Evolutionary conservation across 1,284 basidiomycete species (phyloP), one percentile per base, ranked within the genome.

Genomic region (Psilocybe mexicana): DNA sequence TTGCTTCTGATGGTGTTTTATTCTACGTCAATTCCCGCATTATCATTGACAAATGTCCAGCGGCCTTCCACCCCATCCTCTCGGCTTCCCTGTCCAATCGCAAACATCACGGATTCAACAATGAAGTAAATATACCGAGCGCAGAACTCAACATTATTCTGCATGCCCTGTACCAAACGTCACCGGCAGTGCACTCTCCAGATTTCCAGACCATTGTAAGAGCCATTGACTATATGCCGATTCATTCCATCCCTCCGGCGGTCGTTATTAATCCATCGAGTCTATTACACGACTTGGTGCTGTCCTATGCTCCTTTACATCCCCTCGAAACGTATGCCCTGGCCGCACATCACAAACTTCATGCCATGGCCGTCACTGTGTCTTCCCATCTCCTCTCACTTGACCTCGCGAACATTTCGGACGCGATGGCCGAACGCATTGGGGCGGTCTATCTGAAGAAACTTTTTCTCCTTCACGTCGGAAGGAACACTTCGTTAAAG

Each of bases 361-460:
- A 73, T 26, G 69, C 73, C 0, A 70, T 83, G 8, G 79, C 79
- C 0, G 70, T 75, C 1, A 62, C 66, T 7, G 69, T 74, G 0
- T 80, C 78, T 0, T 69, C 74, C 2, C 75, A 79, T 61, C 71
- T 80, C 2, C 70, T 82, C 6, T 73, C 73, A 0, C 70, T 70
- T 43, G 63, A 73, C 1, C 68, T 81, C 3, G 67, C 72, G 1
- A 69, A 64, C 0, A 67, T 83, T 42, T 72, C 70, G 1, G 80
- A 83, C 59, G 70, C 72, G 10, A 60, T 72, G 43, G 78, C 76
- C 6, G 55, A 71, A n/a, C 59, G 67, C 8, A 81, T 83, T 59
- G 79, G 79, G 0, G 65, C 74, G 1, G 35, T 74, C 0, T 81
- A 81, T 55, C 70, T 86, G 47, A 83, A 80, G 56, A 77, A 80